Evolutionary conservation across 108 stramenopile species (phyloP), one percentile per base, ranked within the genome.

Genomic region (Fistulifera pelliculosa): DNA sequence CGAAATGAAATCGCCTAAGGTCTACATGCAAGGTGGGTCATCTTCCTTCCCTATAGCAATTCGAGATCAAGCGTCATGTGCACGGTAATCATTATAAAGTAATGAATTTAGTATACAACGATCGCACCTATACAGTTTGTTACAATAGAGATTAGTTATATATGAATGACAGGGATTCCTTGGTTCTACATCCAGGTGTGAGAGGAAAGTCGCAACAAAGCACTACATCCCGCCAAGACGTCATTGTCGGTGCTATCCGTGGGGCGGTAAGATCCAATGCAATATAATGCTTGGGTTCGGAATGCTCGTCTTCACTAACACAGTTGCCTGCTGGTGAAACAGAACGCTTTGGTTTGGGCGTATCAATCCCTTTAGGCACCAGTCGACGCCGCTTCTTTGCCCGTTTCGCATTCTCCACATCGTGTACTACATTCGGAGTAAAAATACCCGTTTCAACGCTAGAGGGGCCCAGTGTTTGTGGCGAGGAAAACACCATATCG

Each of bases 141-240:
- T 35, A 35, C 31, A 35, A 35, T 35, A 35, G 31, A 35, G 8
- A 35, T 8, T 35, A 35, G 31, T 35, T 35, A 35, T 35, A 35
- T 35, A 35, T 35, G 3, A 35, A 35, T 6, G 31, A 8, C 31
- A 35, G 31, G 6, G 31, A 35, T 8, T 35, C 31, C 31, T 6
- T 6, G 31, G 6, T 54, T 18, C 18, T 23, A 27, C n/a, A 35
- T 16, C 53, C 53, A 54, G 2, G 23, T 13, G 3, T 19, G 38
- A 40, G 52, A 27, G 0, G 68, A 54, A 39, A 78, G 59, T 12
- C 56, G 62, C n/a, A 79, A 38, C 5, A 79, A 56, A 15, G 78
- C 78, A 19, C 40, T 66, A 41, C 73, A 79, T 7, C 78, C 78
- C 18, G 73, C 73, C 19, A 79, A 28, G 22, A 79, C 47, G 41